Base-by-base conservation (phyloP, 305 asterid genomes). In the Fraxinus angustifolia region DNA sequence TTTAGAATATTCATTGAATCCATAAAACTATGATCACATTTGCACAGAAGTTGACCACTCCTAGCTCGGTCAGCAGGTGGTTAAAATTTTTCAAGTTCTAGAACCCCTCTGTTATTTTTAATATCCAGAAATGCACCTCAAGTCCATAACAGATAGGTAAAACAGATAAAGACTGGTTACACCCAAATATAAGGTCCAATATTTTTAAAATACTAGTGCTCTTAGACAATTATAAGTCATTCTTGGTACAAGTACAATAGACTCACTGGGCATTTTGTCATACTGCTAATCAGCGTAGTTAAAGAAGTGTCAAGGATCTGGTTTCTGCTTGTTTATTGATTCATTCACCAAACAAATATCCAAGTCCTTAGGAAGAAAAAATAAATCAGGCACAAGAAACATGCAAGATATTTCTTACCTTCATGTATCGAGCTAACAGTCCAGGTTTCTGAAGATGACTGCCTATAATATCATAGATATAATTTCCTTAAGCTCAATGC, bases 351-450 rank as follows among this genome's bases (percentile, higher is more conserved):
- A 65, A 65, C 36, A 23, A 65, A 8, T 26, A 28, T 28, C 34
- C n/a, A 26, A 65, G 17, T 65, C 73, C 4, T 65, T 65, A 65
- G 73, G 73, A 65, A 26, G 8, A 12, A 23, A 71, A 4, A 40
- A 71, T 71, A 31, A 33, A 71, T 33, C 17, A 34, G 45, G 75
- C 26, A 14, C 42, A 68, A 71, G 17, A 31, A 81, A 60, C 42
- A 78, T 38, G 79, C 19, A 60, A 80, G 60, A 77, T 45, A 40
- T 80, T 67, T 34, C 81, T 82, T 88, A 96, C 99, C 99, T 90
- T 93, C 99, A 96, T 94, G 88, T 96, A 96, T 77, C 99, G 94
- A 77, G 84, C 92, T 67, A 96, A 91, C 48, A 94, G 80, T 81
- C 99, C 98, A 70, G 89, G 97, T 87, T 91, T 96, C 84, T 89